These are phyloP conservation scores for Artomyces pyxidatus DNA, from an alignment of 768 basidiomycete species.

Conservation along the genomic window DNA sequence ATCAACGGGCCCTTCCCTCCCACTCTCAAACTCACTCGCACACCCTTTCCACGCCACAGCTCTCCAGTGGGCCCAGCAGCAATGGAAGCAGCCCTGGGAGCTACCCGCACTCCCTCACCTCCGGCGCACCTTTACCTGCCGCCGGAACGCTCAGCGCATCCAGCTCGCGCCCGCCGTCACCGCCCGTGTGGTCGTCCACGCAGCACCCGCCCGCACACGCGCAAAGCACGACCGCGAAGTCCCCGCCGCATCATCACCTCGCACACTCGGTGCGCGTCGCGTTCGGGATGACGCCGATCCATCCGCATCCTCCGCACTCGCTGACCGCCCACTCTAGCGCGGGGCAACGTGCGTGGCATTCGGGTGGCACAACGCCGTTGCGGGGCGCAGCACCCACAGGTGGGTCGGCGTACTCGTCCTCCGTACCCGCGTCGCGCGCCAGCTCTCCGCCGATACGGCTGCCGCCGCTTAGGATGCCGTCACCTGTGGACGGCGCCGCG, in stretches of 20 bases:
- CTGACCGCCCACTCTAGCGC: constrained; percentile 4
- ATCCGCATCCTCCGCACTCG: constrained; percentile 25
- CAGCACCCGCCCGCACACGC: constrained; percentile 11
- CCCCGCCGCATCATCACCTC: constrained; percentile 49
- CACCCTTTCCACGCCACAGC: constrained; percentile 46
- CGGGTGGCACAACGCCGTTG: constrained; percentile 10
- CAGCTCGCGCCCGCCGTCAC: constrained; percentile 56
- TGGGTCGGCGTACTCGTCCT: constrained; percentile 16
- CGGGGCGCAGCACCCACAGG: constrained; percentile 11
- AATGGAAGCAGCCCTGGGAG: constrained; percentile 56
- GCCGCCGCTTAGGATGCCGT: constrained; percentile 52
- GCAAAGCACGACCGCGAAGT: constrained; percentile 12
- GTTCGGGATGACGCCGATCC: constrained; percentile 89
- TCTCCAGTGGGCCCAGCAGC: constrained; percentile 60
- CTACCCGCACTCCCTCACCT: constrained; percentile 31
- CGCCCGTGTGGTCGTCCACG: constrained; percentile 26
- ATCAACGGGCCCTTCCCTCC: constrained; percentile 22
- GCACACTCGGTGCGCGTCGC: constrained; percentile 81
- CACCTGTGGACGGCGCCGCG: constrained; percentile 18
- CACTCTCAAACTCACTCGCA: constrained; percentile 19
- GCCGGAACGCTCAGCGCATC: constrained; percentile 37
- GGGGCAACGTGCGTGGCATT: constrained; percentile 4
- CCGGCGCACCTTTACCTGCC: constrained; percentile 9
- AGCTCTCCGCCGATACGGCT: constrained; percentile 64
- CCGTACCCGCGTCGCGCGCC: constrained; percentile 51